Percentiles rank a stretch among this genome's conserved stretches.
phyloP scores from a whole-genome alignment of 176 grass and related monocot genomes.

The Chrysopogon serrulatus region DNA sequence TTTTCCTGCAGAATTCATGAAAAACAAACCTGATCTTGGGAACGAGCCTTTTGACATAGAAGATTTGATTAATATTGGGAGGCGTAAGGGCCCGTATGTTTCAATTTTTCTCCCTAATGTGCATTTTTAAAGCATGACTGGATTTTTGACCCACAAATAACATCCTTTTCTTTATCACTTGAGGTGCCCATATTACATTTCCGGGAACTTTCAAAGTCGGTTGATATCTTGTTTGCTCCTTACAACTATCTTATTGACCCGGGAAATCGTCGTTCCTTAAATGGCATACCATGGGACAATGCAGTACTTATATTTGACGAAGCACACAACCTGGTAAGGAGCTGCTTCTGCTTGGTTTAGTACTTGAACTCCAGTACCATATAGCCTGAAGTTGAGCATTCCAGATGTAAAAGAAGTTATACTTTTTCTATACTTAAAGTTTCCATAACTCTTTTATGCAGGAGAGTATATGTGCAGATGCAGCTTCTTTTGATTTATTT shows the following conservation, averaged over 20 bases:
- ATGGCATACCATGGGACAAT: slow-evolving; percentile 76
- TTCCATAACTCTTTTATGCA: slow-evolving; percentile 37
- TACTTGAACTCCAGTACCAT: background rate
- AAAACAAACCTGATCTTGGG: slow-evolving; percentile 62
- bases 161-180: slow-evolving; percentile 22
- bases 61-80: slow-evolving; percentile 86
- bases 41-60: slow-evolving; percentile 96
- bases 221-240: slow-evolving; percentile 95
- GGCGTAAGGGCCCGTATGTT: slow-evolving; percentile 77
- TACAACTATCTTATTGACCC: slow-evolving; percentile 99
- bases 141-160: slow-evolving; percentile 16
- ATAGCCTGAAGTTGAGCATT: slow-evolving; percentile 13
- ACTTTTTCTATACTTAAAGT: slow-evolving; percentile 2
- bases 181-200: slow-evolving; percentile 97
- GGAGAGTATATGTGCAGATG: slow-evolving; percentile 98
- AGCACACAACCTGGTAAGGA: slow-evolving; percentile 84
- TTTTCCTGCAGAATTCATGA: slow-evolving; percentile 66
- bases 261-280: slow-evolving; percentile 81
- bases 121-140: background rate
- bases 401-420: background rate
- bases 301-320: slow-evolving; percentile 94
- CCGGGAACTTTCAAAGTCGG: slow-evolving; percentile 80
- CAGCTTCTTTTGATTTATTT: slow-evolving; percentile 91
- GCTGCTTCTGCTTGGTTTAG: slow-evolving; percentile 5
- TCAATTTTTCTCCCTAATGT: background rate